Evolutionary conservation across 495 filamentous ascomycete genomes (phyloP), one percentile per base, ranked within the genome.

Genomic region (Parachaetomium inaequale): DNA sequence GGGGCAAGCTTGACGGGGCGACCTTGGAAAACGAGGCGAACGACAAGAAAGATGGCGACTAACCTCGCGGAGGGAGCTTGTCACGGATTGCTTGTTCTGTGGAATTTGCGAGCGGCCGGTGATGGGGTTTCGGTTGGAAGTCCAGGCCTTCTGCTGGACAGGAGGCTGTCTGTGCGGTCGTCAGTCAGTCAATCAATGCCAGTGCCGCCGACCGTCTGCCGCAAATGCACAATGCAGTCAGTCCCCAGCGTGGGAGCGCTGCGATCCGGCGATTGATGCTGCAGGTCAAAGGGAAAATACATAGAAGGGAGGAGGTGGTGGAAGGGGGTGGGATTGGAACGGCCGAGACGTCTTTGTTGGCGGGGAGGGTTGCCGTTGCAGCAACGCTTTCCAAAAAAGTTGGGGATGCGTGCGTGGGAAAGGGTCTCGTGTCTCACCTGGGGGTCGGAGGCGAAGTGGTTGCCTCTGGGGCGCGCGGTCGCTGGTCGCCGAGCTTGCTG

Each of bases 121-220:
- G 63, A 75, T 67, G 54, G 73, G 70, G 63, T 73, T 74, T 63
- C 68, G 74, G 65, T 70, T 64, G 49, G 68, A 69, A 43, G 74
- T 73, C 71, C 74, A 73, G 54, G 71, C 74, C 68, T 74, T 73
- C 59, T 76, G 74, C 65, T 68, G 69, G 63, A 65, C 71, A 63
- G 75, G 66, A 71, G 73, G 67, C 66, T 71, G 70, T 71, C 75
- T 78, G 67, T 71, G 67, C 61, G 61, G 63, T 62, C 55, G 65
- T 67, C 63, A 69, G 67, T 65, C 36, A 61, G 64, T 65, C 57
- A 65, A 54, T 47, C 47, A 58, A 57, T 49, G 42, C 26, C 23
- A 14, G 34, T 43, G 14, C 46, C 23, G 25, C 23, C 32, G 50
- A 51, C 21, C n/a, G 40, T 49, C 52, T 17, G 36, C 26, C 23